Base-by-base conservation (phyloP, 257 asterid genomes). In the Apocynum venetum region DNA sequence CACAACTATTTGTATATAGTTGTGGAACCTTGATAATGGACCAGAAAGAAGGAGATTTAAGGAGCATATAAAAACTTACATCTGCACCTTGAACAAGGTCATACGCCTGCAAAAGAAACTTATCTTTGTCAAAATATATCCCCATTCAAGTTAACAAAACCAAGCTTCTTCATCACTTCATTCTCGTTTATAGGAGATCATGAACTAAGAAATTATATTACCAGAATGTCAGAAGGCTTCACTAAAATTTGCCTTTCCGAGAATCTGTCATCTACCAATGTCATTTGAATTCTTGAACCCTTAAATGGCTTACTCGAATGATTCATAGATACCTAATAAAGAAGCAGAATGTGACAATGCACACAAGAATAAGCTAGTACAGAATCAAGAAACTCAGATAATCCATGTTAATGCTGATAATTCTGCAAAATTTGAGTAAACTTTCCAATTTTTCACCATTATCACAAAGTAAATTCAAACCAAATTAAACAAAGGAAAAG, bases 51-150 rank as follows among this genome's bases (percentile, higher is more conserved):
- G 46, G 41, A 47, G 12, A 35, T 36, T 13, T 4, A 61, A 69
- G 17, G 70, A 79, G 64, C 66, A 59, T 76, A 64, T 25, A 6
- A 72, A 67, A 72, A 88, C 98, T 89, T 85, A 94, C 98, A 84
- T 92, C 87, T 74, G 91, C 86, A 78, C 98, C 98, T 88, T 94
- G 98, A 71, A 94, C 93, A 83, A 94, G 97, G 76, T 92, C 97
- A 82, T 91, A 94, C 0, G 96, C 98, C 98, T 94, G 95, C 91
- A 83, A 65, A 38, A 81, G 59, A 81, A 84, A 81, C 64, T 17
- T 53, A 7, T 70, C 48, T 65, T 48, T n/a, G 76, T 83, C 81
- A 88, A 79, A 8, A 40, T 66, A 47, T 75, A 55, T 68, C 35
- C 35, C 49, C 43, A 41, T 52, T 19, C 69, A 76, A 36, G 40